phyloP scores from a whole-genome alignment of 2,329 filamentous ascomycete species.

The Hypoxylon sp. region DNA sequence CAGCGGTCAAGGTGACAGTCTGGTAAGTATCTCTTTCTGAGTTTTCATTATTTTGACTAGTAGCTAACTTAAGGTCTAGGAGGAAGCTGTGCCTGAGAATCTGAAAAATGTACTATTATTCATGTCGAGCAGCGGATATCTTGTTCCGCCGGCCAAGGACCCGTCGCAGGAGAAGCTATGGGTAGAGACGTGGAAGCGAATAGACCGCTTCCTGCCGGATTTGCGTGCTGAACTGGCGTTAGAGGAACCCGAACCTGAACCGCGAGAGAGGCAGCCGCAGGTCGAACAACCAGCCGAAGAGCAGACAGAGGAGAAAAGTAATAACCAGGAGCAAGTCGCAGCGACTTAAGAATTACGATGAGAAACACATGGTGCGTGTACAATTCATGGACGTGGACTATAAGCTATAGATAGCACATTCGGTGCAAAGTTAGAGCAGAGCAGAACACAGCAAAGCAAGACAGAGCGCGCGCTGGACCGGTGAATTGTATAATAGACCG shows the following conservation, averaged over 20 bases:
- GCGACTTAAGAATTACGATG: conserved; percentile 10
- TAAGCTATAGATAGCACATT: conserved; percentile 14
- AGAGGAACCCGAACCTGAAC: conserved; percentile 59
- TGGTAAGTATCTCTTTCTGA: conserved; percentile 71
- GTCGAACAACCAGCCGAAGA: conserved; percentile 21
- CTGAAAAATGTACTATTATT: conserved; percentile 97
- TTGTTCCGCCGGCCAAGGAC: conserved; percentile 77
- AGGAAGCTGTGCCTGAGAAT: conserved; percentile 95
- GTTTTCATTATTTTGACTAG: conserved; percentile 12
- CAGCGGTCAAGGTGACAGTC: conserved; percentile 89
- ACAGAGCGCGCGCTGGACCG: conserved; percentile 1
- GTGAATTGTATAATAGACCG: conserved; percentile 47
- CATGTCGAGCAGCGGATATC: conserved; percentile 90
- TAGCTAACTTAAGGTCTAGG: conserved; percentile 63
- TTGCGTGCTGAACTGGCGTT: conserved; percentile 70
- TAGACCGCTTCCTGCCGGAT: conserved; percentile 75
- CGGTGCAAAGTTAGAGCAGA: conserved; percentile 10
- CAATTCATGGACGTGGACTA: conserved; percentile 15
- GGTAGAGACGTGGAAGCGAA: conserved; percentile 75
- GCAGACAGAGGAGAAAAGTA: conserved; percentile 22
- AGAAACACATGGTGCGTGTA: conserved; percentile 11
- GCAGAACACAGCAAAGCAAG: neutral
- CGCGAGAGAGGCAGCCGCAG: conserved; percentile 17
- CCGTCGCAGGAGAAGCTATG: conserved; percentile 69
- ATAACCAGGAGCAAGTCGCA: conserved; percentile 25